A percentile compares a stretch with the other conserved stretches of the same genome.
Evolutionary conservation across 805 yeast species (phyloP).

Genomic region (Hanseniaspora taiwanica): DNA sequence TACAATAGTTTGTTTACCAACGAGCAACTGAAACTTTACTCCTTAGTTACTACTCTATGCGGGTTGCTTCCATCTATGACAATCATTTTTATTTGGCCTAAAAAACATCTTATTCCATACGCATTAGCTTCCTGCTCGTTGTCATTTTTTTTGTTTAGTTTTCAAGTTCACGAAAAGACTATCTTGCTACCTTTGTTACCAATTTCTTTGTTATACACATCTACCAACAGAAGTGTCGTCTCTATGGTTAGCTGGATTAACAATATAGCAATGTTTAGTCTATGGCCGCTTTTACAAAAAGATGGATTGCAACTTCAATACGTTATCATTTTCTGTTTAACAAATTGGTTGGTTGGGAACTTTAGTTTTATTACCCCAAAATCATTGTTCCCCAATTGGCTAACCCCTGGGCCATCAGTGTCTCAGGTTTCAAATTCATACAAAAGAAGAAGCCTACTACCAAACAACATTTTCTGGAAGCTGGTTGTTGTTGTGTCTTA

Average conservation of each 20-base stretch:
- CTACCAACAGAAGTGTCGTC: conserved; percentile 43
- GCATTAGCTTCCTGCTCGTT: conserved; percentile 73
- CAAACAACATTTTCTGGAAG: conserved; percentile 36
- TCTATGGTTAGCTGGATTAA: conserved; percentile 72
- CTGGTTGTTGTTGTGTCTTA: conserved; percentile 40
- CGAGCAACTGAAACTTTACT: conserved; percentile 43
- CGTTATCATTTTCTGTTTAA: conserved; percentile 40
- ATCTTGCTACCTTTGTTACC: conserved; percentile 83
- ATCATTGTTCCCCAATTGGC: conserved; percentile 24
- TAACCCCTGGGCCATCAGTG: conserved; percentile 34
- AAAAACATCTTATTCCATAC: conserved; percentile 44
- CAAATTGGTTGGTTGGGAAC: conserved; percentile 72
- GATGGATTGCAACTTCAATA: conserved; percentile 71
- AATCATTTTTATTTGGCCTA: conserved; percentile 37
- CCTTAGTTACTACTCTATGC: conserved; percentile 39
- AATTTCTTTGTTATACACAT: conserved; percentile 46
- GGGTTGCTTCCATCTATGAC: conserved; percentile 46
- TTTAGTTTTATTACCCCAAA: conserved; percentile 38
- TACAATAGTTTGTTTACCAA: conserved; percentile 43
- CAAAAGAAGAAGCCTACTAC: conserved; percentile 32
- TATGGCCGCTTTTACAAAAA: conserved; percentile 74
- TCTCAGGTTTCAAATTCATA: conserved; percentile 20
- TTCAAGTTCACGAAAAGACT: conserved; percentile 93
- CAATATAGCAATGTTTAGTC: conserved; percentile 70
- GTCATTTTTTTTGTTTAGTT: conserved; percentile 81